These are phyloP conservation scores for Phytophthora quininea DNA, from an alignment of 352 stramenopile species.

Conservation along the genomic window DNA sequence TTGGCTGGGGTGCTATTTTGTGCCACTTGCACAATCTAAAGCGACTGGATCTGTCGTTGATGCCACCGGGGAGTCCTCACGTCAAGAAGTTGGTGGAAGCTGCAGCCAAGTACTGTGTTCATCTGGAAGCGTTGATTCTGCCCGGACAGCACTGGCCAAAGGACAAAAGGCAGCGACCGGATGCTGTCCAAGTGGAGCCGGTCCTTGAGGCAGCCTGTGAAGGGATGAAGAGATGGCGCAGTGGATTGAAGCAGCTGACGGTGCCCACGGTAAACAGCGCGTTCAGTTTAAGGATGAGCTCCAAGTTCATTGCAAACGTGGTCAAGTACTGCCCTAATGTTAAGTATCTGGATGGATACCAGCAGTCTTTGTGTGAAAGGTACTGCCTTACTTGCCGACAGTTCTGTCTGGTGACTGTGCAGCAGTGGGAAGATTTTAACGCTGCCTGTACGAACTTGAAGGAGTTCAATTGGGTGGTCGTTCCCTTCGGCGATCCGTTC, in stretches of 20 bases:
- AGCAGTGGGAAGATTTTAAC: too few relatives aligned
- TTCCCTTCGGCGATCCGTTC: conserved; percentile 26
- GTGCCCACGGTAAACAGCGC: conserved; percentile 3
- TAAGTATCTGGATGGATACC: conserved; percentile 24
- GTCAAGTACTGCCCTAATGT: conserved; percentile 18
- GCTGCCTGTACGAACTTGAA: conserved; percentile 22
- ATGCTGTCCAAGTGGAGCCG: neutral
- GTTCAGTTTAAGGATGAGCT: neutral
- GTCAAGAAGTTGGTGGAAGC: neutral
- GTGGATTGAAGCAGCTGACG: conserved; percentile 21
- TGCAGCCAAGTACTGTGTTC: neutral
- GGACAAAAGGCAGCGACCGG: neutral
- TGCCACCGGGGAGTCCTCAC: neutral
- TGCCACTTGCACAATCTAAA: too few relatives aligned
- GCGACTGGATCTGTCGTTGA: neutral
- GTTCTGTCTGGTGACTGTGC: conserved; percentile 12
- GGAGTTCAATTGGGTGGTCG: conserved; percentile 31
- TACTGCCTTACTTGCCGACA: conserved; percentile 25
- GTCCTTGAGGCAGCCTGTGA: neutral
- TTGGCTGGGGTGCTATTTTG: too few relatives aligned
- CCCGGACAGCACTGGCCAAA: neutral
- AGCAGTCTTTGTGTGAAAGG: conserved; percentile 23
- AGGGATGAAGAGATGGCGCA: neutral
- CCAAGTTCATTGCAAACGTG: conserved; percentile 20
- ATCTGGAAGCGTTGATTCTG: neutral